Base-by-base conservation (phyloP, 1,139 yeast genomes). In the Pichia terricola region DNA sequence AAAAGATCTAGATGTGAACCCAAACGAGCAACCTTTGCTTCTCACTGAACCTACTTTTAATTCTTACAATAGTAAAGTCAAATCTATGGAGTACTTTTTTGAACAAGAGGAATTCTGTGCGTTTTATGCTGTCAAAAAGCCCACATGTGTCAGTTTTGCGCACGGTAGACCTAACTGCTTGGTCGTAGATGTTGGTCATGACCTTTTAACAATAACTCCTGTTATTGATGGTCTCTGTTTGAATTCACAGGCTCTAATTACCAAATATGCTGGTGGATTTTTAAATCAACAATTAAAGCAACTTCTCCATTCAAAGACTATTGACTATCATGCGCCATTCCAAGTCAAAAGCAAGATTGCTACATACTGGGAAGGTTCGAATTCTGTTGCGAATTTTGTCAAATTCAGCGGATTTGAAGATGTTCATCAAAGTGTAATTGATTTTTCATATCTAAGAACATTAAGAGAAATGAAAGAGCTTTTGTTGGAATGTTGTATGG, bases 141-240 rank as follows among this genome's bases (percentile, higher is more conserved):
- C 97, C 22, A 86, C 95, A 0, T 86, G 96, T 65, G 80, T 87
- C 1, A 81, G 96, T 5, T 91, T 91, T 65, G 94, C 95, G 26
- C 84, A 86, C 54, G 97, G 97, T 4, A 76, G 96, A 60, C 91
- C 96, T 38, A 87, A 85, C 53, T 94, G 96, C 58, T 68, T 91
- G 43, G 94, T 94, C 33, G 95, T 94, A 37, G 97, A 94, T 62
- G 67, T 89, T 38, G 98, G 99, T 3, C 94, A 88, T 57, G 89
- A 84, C 53, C 68, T 83, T 2, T 72, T 81, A 16, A 79, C 91
- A 44, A 95, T 84, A 2, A 84, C 96, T 1, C 97, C 99, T 0
- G 94, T 91, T 3, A 77, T 89, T 43, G 99, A 91, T 64, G 98
- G 98, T 4, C 75, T 91, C 59, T 85, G 94, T 39, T 69, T 91